A percentile compares a stretch with the other conserved stretches of the same genome.
These are phyloP conservation scores for Haplosporangium sp. DNA, from an alignment of 371 early-diverging fungal genomes.

Conservation along the genomic window DNA sequence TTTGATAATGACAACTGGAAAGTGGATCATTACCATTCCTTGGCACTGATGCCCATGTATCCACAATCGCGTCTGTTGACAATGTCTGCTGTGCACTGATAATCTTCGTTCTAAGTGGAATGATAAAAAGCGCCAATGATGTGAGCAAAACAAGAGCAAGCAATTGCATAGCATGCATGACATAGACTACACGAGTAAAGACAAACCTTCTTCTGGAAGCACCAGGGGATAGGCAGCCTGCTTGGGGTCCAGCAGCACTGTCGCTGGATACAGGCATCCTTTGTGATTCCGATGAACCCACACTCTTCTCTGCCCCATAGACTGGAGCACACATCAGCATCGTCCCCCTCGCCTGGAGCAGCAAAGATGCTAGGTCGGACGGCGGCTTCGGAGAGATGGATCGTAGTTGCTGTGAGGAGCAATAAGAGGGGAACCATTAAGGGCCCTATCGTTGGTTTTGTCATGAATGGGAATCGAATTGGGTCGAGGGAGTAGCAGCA, in stretches of 20 bases:
- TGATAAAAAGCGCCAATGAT: neutral
- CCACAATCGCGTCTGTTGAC: slow-evolving; percentile 49
- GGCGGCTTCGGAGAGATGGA: too few species aligned
- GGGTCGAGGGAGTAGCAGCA: too few species aligned
- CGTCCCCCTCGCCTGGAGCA: neutral
- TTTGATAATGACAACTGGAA: neutral
- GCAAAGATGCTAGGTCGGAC: neutral
- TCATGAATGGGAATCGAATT: too few species aligned
- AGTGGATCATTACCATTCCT: slow-evolving; percentile 27
- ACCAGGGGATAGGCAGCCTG: slow-evolving; percentile 44
- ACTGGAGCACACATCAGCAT: slow-evolving; percentile 14
- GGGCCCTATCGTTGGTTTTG: neutral
- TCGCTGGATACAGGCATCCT: slow-evolving; percentile 43
- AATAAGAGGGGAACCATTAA: neutral
- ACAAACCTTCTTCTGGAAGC: slow-evolving; percentile 47
- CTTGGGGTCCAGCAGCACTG: slow-evolving; percentile 50
- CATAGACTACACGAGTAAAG: neutral
- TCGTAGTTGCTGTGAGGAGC: too few species aligned
- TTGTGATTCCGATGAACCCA: slow-evolving; percentile 35
- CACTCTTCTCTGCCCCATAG: slow-evolving; percentile 31
- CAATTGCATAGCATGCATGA: neutral
- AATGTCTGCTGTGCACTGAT: slow-evolving; percentile 33
- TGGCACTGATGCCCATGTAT: slow-evolving; percentile 30
- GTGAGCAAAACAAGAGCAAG: neutral
- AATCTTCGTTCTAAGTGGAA: slow-evolving; percentile 27